A percentile compares a stretch with the other conserved stretches of the same genome.
Evolutionary conservation across 441 rosid species (phyloP).

Genomic region (Mallotus japonicus): DNA sequence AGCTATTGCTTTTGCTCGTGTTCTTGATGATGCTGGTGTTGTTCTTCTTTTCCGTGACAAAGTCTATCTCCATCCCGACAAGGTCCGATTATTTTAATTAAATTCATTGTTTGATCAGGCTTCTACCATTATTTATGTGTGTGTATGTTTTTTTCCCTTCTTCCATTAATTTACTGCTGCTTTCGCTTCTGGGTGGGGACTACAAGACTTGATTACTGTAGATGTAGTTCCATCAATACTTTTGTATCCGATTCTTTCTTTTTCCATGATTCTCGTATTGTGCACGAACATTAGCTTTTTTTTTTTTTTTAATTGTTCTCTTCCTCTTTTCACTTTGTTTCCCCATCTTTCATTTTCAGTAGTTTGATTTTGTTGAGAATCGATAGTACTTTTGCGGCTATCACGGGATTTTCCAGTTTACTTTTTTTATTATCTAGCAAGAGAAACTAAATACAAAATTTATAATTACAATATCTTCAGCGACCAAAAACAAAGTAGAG

Average conservation of each 20-base stretch:
- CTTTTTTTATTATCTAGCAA: background rate
- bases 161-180: background rate
- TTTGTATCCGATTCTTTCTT: no score
- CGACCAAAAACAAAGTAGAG: background rate
- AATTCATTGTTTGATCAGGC: no score
- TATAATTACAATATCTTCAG: background rate
- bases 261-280: no score
- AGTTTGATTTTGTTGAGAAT: background rate
- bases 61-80: slow-evolving; percentile 84
- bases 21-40: slow-evolving; percentile 90
- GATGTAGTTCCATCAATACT: no score
- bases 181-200: no score
- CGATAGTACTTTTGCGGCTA: background rate
- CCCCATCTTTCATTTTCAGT: background rate
- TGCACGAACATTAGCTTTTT: no score
- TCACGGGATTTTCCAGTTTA: background rate
- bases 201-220: no score
- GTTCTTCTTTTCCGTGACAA: slow-evolving; percentile 79
- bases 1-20: slow-evolving; percentile 71
- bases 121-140: no score
- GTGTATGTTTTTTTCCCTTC: background rate
- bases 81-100: slow-evolving; percentile 39
- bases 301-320: no score
- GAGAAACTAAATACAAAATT: background rate
- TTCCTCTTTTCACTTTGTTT: background rate